Percentiles rank a stretch among this genome's conserved stretches.
phyloP scores from a whole-genome alignment of 495 filamentous ascomycete genomes.

The Staphylotrichum tortipilum region DNA sequence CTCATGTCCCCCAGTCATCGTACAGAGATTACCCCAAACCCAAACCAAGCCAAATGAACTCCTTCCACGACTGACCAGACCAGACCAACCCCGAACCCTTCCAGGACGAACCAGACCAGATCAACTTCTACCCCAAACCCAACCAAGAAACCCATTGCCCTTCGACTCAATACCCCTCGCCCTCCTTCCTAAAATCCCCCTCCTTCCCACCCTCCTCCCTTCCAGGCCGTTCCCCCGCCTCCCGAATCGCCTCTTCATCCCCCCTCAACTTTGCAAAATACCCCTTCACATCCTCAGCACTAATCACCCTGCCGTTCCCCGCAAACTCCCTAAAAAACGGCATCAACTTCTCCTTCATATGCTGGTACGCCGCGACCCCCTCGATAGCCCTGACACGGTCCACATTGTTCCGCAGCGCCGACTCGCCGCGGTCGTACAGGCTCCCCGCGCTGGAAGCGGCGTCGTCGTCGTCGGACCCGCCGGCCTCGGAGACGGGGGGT shows the following conservation, averaged over 20 bases:
- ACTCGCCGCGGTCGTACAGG: conserved; percentile 81
- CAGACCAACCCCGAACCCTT: no score
- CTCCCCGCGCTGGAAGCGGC: conserved; percentile 43
- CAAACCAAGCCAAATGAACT: no score
- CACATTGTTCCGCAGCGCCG: conserved; percentile 76
- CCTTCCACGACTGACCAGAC: no score
- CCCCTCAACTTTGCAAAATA: conserved; percentile 92
- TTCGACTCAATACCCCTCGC: conserved; percentile 50
- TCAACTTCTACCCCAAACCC: neutral
- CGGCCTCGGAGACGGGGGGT: conserved; percentile 60
- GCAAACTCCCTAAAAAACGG: conserved; percentile 88
- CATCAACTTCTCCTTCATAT: conserved; percentile 89
- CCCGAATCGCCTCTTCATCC: conserved; percentile 55
- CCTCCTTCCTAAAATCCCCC: conserved; percentile 45
- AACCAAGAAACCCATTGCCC: neutral
- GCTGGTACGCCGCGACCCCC: conserved; percentile 94
- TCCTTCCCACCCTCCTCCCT: conserved; percentile 9
- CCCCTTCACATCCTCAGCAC: conserved; percentile 88
- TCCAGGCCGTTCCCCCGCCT: conserved; percentile 37
- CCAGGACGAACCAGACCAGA: no score
- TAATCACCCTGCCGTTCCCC: conserved; percentile 74
- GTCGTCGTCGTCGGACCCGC: conserved; percentile 28
- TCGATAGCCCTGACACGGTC: conserved; percentile 91
- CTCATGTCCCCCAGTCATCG: no score
- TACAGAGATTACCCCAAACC: no score